Evolutionary conservation across 2,329 filamentous ascomycete species (phyloP), one percentile per base, ranked within the genome.

Genomic region (Pezizomycotina sp.): DNA sequence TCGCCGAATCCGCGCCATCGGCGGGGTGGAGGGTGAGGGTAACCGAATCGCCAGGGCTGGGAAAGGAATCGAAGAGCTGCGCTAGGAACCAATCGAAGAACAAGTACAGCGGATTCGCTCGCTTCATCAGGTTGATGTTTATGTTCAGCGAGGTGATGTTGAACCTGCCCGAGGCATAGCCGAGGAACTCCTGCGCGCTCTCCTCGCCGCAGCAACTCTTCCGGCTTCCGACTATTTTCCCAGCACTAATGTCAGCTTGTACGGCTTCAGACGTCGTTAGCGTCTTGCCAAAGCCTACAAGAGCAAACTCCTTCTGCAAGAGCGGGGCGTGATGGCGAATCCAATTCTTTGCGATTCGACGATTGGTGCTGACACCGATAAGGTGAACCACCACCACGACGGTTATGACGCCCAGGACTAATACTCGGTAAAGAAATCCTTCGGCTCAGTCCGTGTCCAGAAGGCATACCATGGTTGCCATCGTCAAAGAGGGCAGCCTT

Each of bases 81-180:
- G 74, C 68, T 31, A 81, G 58, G 5, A 66, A 58, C 27, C 62
- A 61, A 61, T 98, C 89, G 47, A 73, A 66, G n/a, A 68, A 49
- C 53, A 69, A 62, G 28, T 64, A 60, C 32, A 75, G 57, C 1
- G 84, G 84, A 62, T 92, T 93, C 65, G 83, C 91, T 51, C 82
- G 71, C 66, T 89, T 91, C 54, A 73, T 66, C 47, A 93, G 64
- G 32, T 71, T 76, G 54, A 93, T 62, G 61, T 78, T 80, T 56
- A 92, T 63, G 53, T 98, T 86, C 52, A 86, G 60, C 55, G 91
- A 95, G 12, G 86, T 86, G 24, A 89, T 68, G 57, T 98, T 98
- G 65, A 84, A 78, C 50, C 89, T 73, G 36, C 89, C 89, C 21
- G 83, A 84, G 22, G 80, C 82, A 58, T 98, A 98, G 7, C 77